phyloP scores from a whole-genome alignment of 2,329 filamentous ascomycete genomes.

The Ceratocystis alfenasii region DNA sequence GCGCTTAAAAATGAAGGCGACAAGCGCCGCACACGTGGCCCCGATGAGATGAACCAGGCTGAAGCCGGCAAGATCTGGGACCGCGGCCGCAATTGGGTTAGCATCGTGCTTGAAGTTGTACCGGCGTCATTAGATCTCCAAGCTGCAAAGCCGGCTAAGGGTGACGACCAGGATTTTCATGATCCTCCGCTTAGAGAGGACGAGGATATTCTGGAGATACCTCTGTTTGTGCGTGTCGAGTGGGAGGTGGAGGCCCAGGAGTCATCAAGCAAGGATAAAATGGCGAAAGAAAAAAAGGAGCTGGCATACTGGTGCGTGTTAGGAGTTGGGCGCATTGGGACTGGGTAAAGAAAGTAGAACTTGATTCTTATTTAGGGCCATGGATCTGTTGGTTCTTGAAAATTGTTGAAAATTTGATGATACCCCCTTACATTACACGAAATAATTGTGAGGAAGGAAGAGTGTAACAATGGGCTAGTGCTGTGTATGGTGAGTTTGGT shows the following conservation, averaged over 20 bases:
- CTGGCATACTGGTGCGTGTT: conserved; percentile 93
- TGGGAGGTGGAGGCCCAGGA: conserved; percentile 67
- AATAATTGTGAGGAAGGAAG: conserved; percentile 10
- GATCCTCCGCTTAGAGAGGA: conserved; percentile 43
- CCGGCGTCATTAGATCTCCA: conserved; percentile 44
- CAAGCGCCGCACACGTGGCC: conserved; percentile 32
- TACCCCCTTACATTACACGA: not conserved
- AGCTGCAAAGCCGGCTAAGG: conserved; percentile 27
- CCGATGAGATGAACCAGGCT: conserved; percentile 30
- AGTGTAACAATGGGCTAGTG: too few species aligned
- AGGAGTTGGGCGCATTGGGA: conserved; percentile 68
- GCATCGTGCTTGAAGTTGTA: conserved; percentile 81
- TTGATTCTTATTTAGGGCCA: not conserved
- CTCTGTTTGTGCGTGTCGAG: conserved; percentile 83
- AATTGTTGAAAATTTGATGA: conserved; percentile 11
- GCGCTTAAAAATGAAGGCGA: conserved; percentile 48
- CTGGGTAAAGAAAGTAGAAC: conserved; percentile 28
- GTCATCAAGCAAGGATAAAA: conserved; percentile 44
- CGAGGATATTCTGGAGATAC: conserved; percentile 68
- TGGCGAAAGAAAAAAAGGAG: conserved; percentile 66
- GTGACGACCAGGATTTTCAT: conserved; percentile 33
- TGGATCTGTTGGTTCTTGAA: not conserved
- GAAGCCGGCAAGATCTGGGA: conserved; percentile 97
- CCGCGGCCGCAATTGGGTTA: conserved; percentile 84
- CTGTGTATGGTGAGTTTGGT: too few species aligned